phyloP scores from a whole-genome alignment of 352 stramenopile genomes.

The Globisporangium ultimum region DNA sequence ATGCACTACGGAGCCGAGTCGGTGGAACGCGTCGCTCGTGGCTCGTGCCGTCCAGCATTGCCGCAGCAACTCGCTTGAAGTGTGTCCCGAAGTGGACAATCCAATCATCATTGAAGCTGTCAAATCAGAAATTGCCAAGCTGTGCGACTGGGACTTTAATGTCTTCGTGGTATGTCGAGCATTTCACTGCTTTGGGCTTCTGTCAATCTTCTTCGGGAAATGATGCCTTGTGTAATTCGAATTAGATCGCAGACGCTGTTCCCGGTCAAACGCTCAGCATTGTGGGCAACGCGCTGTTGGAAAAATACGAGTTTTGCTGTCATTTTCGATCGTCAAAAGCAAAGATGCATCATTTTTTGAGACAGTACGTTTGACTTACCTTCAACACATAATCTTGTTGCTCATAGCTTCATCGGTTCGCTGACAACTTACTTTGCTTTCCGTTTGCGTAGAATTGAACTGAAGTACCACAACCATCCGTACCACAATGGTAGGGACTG shows the following conservation, averaged over 20 bases:
- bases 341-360: constrained; percentile 51
- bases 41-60: constrained; percentile 22
- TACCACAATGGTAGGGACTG: constrained; percentile 76
- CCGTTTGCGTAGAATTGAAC: constrained; percentile 34
- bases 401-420: background rate
- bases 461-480: constrained; percentile 64
- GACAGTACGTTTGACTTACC: constrained; percentile 36
- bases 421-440: background rate
- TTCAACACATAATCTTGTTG: background rate
- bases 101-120: constrained; percentile 37
- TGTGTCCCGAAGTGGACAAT: constrained; percentile 54
- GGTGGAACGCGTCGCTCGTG: constrained; percentile 36
- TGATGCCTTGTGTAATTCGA: background rate
- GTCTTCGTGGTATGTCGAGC: constrained; percentile 44
- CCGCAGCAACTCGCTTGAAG: constrained; percentile 35
- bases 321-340: constrained; percentile 63
- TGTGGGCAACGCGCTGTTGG: constrained; percentile 71
- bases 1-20: constrained; percentile 23
- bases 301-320: constrained; percentile 60
- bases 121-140: constrained; percentile 47
- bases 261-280: constrained; percentile 60
- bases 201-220: background rate
- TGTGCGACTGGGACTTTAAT: constrained; percentile 71
- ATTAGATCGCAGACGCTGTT: constrained; percentile 42
- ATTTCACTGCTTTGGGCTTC: background rate